Conservation (phyloP, 768 basidiomycete genomes). For the Phanerochaete sordida region DNA sequence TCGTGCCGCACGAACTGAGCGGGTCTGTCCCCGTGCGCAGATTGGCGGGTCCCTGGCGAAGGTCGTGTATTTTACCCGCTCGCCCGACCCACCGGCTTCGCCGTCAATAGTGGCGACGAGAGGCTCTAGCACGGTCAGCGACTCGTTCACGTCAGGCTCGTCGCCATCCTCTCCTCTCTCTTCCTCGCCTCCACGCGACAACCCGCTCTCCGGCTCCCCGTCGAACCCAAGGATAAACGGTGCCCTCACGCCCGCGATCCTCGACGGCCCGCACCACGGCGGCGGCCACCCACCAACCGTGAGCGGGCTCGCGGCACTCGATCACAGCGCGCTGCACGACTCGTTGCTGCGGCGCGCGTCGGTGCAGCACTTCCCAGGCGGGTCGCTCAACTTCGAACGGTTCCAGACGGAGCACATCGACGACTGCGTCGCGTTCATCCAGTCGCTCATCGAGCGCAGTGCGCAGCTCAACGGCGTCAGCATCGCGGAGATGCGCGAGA, state of each 20-base stretch:
- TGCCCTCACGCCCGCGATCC: conserved; percentile 77
- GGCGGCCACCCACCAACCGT: conserved; percentile 27
- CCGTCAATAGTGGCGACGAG: conserved; percentile 63
- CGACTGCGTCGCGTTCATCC: conserved; percentile 82
- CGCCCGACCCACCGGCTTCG: conserved; percentile 79
- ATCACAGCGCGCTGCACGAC: conserved; percentile 49
- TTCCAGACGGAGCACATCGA: conserved; percentile 92
- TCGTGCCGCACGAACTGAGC: neutral
- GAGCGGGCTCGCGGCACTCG: conserved; percentile 31
- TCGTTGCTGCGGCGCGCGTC: conserved; percentile 66
- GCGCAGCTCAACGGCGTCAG: conserved; percentile 84
- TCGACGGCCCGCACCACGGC: conserved; percentile 29
- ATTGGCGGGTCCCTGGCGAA: conserved; percentile 97
- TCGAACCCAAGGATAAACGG: conserved; percentile 48
- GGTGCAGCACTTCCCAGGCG: conserved; percentile 87
- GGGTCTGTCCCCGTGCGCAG: conserved; percentile 36
- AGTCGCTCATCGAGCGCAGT: conserved; percentile 80
- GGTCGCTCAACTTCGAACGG: conserved; percentile 94
- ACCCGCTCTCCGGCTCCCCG: conserved; percentile 23
- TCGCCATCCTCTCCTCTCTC: conserved; percentile 15
- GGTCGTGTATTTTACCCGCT: conserved; percentile 97
- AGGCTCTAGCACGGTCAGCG: conserved; percentile 48
- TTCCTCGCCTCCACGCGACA: conserved; percentile 28
- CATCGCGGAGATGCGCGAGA: conserved; percentile 84
- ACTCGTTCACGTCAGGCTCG: conserved; percentile 34